A percentile compares a stretch with the other conserved stretches of the same genome.
Conservation (phyloP, 1,139 yeast species). For the Geotrichum phurueaensis region DNA sequence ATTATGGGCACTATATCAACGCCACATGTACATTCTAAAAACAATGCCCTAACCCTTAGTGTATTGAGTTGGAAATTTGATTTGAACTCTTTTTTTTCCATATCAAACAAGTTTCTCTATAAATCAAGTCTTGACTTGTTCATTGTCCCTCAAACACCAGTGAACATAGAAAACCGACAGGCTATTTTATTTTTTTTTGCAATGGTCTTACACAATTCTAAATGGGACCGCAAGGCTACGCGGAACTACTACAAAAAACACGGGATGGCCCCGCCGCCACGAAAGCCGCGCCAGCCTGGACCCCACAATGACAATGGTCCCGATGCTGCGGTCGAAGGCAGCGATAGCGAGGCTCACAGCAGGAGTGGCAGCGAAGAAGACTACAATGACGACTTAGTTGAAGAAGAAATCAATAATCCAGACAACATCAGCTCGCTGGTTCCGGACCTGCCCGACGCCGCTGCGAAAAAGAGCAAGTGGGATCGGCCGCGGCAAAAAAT, state of each 20-base stretch:
- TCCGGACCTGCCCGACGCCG: conserved; percentile 3
- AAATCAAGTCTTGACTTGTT: no score
- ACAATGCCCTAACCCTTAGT: no score
- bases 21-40: no score
- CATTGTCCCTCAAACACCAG: no score
- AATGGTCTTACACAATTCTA: conserved; percentile 19
- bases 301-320: neutral
- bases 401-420: conserved; percentile 1
- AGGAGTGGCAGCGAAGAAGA: neutral
- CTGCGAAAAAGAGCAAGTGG: neutral
- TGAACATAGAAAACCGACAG: no score
- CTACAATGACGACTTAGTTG: neutral
- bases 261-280: conserved; percentile 14
- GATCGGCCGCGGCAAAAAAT: conserved; percentile 2
- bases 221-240: conserved; percentile 20
- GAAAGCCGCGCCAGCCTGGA: neutral
- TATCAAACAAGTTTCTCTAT: no score
- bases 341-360: neutral
- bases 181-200: no score
- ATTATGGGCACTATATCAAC: no score
- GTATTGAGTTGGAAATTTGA: no score
- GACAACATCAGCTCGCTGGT: conserved; percentile 2
- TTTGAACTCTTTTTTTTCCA: no score
- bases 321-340: neutral
- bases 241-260: conserved; percentile 17